Conservation (phyloP, 495 filamentous ascomycete species). For the Aspergillus cristatus region DNA sequence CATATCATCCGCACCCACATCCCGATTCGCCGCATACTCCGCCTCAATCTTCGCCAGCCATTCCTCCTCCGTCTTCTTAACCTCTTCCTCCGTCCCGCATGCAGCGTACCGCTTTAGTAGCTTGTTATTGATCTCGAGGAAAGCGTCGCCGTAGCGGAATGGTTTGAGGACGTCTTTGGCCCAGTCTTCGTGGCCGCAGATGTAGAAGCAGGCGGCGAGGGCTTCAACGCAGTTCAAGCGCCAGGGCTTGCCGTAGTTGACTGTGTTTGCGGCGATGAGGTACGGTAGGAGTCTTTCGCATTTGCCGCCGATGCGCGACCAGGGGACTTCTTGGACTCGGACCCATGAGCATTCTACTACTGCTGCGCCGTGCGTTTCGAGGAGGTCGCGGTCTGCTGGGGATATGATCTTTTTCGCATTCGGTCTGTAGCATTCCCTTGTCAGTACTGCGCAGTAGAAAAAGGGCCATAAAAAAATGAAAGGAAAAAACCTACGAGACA, state of each 20-base stretch:
- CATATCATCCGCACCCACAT: slow-evolving; percentile 50
- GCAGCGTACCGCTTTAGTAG: slow-evolving; percentile 77
- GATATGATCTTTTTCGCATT: slow-evolving; percentile 82
- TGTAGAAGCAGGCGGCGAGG: slow-evolving; percentile 81
- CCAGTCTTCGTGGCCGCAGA: slow-evolving; percentile 89
- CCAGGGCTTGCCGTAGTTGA: slow-evolving; percentile 96
- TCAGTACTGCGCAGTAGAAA: background rate
- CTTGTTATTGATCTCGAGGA: slow-evolving; percentile 78
- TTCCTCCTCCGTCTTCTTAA: slow-evolving; percentile 75
- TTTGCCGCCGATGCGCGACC: slow-evolving; percentile 84
- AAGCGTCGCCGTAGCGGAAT: slow-evolving; percentile 81
- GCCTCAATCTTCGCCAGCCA: slow-evolving; percentile 86
- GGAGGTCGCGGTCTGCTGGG: slow-evolving; percentile 65
- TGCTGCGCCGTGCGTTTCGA: slow-evolving; percentile 84
- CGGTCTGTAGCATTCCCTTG: slow-evolving; percentile 41
- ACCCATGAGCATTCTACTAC: slow-evolving; percentile 98
- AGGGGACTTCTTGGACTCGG: slow-evolving; percentile 82
- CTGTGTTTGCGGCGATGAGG: slow-evolving; percentile 89
- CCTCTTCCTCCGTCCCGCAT: slow-evolving; percentile 71
- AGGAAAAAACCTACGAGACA: slow-evolving; percentile 52
- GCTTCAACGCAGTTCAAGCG: slow-evolving; percentile 93
- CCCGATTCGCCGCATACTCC: slow-evolving; percentile 75
- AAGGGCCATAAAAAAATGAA: slow-evolving; percentile 1
- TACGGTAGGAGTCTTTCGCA: slow-evolving; percentile 89
- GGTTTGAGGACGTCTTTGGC: slow-evolving; percentile 69